A percentile compares a stretch with the other conserved stretches of the same genome.
phyloP scores from a whole-genome alignment of 2,329 filamentous ascomycete species.

The Arthrobotrys musiformis region DNA sequence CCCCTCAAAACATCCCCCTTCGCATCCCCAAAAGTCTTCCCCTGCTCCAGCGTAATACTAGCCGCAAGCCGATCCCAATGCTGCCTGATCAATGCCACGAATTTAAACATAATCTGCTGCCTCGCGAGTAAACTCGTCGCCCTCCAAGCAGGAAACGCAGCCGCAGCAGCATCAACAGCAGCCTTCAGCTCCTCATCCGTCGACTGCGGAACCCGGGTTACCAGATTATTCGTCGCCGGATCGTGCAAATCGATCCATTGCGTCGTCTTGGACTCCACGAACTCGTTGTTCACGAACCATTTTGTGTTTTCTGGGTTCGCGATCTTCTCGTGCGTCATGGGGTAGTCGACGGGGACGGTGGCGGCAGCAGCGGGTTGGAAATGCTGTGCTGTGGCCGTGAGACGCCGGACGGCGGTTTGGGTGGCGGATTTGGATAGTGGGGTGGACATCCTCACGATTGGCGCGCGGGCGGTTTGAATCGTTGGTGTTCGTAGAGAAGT shows the following conservation, averaged over 20 bases:
- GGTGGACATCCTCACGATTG: constrained; percentile 39
- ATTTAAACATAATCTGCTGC: constrained; percentile 89
- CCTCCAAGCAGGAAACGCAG: constrained; percentile 79
- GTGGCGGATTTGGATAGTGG: constrained; percentile 34
- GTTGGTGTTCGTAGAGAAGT: constrained; percentile 52
- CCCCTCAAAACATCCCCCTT: constrained; percentile 83
- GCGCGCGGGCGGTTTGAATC: constrained; percentile 27
- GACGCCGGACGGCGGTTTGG: constrained; percentile 65
- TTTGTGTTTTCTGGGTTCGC: constrained; percentile 75
- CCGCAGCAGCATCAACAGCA: constrained; percentile 78
- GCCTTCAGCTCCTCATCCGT: constrained; percentile 80
- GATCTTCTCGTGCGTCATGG: constrained; percentile 77
- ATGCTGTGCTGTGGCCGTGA: constrained; percentile 70
- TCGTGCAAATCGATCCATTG: constrained; percentile 83
- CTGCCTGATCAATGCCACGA: constrained; percentile 80
- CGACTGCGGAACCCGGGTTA: constrained; percentile 84
- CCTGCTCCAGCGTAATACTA: constrained; percentile 87
- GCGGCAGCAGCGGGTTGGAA: constrained; percentile 67
- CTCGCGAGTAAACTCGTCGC: constrained; percentile 76
- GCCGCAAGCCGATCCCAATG: constrained; percentile 87
- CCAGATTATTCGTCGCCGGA: constrained; percentile 84
- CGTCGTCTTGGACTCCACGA: constrained; percentile 74
- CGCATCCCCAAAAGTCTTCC: constrained; percentile 86
- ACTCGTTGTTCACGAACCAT: constrained; percentile 85
- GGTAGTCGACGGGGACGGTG: constrained; percentile 69